Evolutionary conservation across 768 basidiomycete genomes (phyloP).

Genomic region (Lentinula aciculospora): DNA sequence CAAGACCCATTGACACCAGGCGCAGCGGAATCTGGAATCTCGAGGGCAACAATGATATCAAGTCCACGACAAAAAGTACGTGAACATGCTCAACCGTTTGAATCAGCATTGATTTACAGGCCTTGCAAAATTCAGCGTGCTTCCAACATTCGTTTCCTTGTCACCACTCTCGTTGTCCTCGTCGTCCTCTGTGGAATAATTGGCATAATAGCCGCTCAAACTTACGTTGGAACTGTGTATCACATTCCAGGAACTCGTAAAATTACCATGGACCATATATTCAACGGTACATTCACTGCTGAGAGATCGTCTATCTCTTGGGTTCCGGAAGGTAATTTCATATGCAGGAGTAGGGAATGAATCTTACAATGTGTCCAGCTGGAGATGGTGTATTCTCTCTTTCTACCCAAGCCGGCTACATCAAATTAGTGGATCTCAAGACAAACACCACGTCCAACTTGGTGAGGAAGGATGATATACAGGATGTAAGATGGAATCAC

Average conservation of each 20-base stretch:
- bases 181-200: conserved; percentile 60
- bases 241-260: conserved; percentile 50
- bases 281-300: conserved; percentile 81
- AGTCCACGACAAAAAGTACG: conserved; percentile 1
- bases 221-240: conserved; percentile 57
- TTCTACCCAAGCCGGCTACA: conserved; percentile 44
- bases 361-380: conserved; percentile 41
- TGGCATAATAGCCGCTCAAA: conserved; percentile 71
- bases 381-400: conserved; percentile 91
- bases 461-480: conserved; percentile 52
- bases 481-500: conserved; percentile 44
- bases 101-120: background rate
- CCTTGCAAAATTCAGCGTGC: conserved; percentile 30
- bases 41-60: background rate
- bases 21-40: conserved; percentile 14
- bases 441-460: conserved; percentile 62
- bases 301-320: conserved; percentile 55
- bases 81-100: background rate
- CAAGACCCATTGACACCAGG: conserved; percentile 10
- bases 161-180: conserved; percentile 54
- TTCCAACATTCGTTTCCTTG: conserved; percentile 53
- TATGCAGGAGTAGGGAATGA: background rate
- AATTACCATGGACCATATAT: conserved; percentile 85
- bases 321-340: conserved; percentile 79
- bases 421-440: conserved; percentile 79